Conservation (phyloP, 2,329 filamentous ascomycete genomes). For the Madurella mycetomatis region DNA sequence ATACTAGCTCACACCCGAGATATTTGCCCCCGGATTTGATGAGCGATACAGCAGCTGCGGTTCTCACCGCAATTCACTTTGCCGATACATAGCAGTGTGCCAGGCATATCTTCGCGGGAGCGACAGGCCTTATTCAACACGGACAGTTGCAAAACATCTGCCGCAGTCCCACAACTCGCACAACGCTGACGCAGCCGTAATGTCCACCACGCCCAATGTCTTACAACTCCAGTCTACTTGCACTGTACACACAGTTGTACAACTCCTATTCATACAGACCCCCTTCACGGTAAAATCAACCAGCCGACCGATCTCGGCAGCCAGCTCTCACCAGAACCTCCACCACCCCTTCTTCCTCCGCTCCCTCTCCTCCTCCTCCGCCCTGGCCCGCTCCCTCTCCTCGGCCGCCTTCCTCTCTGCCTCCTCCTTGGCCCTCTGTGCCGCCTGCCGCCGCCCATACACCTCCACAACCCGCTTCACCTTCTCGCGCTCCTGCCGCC, state of each 20-base stretch:
- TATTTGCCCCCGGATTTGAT: background rate
- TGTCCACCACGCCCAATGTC: too few relatives aligned
- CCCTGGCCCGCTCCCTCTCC: slow-evolving; percentile 41
- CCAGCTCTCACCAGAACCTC: slow-evolving; percentile 47
- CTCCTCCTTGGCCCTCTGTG: slow-evolving; percentile 34
- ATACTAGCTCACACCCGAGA: background rate
- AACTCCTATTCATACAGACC: slow-evolving; percentile 1
- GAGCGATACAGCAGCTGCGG: background rate
- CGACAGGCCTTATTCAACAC: background rate
- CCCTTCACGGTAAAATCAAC: background rate
- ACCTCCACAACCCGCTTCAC: slow-evolving; percentile 85
- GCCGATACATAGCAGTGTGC: background rate
- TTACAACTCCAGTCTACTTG: too few relatives aligned
- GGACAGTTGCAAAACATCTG: too few relatives aligned
- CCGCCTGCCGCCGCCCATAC: slow-evolving; percentile 65
- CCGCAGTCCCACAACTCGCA: too few relatives aligned
- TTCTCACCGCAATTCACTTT: background rate
- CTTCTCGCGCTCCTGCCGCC: slow-evolving; percentile 70
- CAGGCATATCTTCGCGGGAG: background rate
- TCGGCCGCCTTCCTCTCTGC: slow-evolving; percentile 21
- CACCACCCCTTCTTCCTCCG: slow-evolving; percentile 46
- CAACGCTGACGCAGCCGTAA: too few relatives aligned
- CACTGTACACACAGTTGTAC: too few relatives aligned
- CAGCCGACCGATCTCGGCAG: slow-evolving; percentile 12
- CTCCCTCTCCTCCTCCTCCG: slow-evolving; percentile 32